Percentiles rank a stretch among this genome's conserved stretches.
Conservation (phyloP, 495 filamentous ascomycete species). For the Apodospora peruviana region DNA sequence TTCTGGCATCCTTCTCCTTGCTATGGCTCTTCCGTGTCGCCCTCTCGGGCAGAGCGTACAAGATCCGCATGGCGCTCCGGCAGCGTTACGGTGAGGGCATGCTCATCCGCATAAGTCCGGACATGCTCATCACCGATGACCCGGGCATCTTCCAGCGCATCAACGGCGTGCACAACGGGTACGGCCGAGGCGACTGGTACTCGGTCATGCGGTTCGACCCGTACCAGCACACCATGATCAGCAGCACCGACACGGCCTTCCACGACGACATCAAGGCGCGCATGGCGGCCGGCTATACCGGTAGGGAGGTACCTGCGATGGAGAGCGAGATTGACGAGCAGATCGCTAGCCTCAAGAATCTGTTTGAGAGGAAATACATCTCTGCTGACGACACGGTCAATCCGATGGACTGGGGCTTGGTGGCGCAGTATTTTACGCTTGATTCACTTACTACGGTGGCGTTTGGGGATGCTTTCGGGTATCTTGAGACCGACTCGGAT, state of each 20-base stretch:
- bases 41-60: background rate
- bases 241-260: conserved; percentile 26
- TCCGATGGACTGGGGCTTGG: conserved; percentile 38
- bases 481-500: conserved; percentile 42
- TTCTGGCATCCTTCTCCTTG: conserved; percentile 27
- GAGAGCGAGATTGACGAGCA: conserved; percentile 42
- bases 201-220: conserved; percentile 24
- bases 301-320: conserved; percentile 42
- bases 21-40: conserved; percentile 15
- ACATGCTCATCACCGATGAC: conserved; percentile 40
- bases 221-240: conserved; percentile 35
- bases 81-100: conserved; percentile 25
- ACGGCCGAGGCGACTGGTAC: conserved; percentile 30
- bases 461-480: conserved; percentile 48
- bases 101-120: conserved; percentile 47
- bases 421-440: conserved; percentile 44
- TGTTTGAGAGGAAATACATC: conserved; percentile 30
- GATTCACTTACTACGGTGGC: conserved; percentile 46
- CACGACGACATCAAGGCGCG: conserved; percentile 37
- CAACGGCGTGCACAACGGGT: conserved; percentile 25
- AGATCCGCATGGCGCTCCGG: background rate
- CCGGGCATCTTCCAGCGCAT: conserved; percentile 28
- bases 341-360: conserved; percentile 29
- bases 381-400: background rate
- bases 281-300: conserved; percentile 39